Base-by-base conservation (phyloP, 306 rosid genomes). In the Corylus avellana region DNA sequence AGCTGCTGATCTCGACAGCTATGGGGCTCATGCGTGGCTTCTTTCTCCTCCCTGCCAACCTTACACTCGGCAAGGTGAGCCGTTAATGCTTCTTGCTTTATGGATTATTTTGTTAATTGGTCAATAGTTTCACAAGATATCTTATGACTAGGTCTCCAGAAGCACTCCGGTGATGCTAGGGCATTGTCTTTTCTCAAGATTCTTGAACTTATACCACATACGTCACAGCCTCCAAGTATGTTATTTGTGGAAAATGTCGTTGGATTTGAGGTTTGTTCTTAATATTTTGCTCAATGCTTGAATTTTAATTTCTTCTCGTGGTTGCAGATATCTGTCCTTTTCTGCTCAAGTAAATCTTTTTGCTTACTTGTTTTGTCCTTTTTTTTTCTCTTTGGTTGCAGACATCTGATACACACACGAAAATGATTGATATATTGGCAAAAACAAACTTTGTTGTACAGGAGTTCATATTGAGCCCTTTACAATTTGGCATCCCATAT, bases 11-110 rank as follows among this genome's bases (percentile, higher is more conserved):
- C 86, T 95, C 49, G 94, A 91, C 87, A 76, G 86, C 32, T 91
- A 87, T 75, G 77, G 79, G 16, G 97, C 96, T 0, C 87, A 89
- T 18, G 97, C 87, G 18, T 93, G 99, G 98, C 97, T 95, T 83
- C 96, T 93, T 81, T 95, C 99, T 74, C 98, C 98, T 83, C 99
- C 99, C 50, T 95, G 99, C 86, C 99, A 95, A 85, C 99, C 99
- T 29, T 93, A 95, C 85, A 93, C 99, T 9, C 85, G 99, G 85
- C 99, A 95, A 88, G 97, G 99, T 89, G 78, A 78, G 12, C 42
- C 46, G 39, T 80, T 66, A 61, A 49, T 63, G 70, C 67, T 70
- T 81, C 63, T 72, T 48, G 8, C 84, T 47, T 25, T 66, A 37
- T n/a, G 50, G 75, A 29, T 74, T 27, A 56, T 4, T 70, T 35